phyloP scores from a whole-genome alignment of 768 basidiomycete genomes.

The Psilocybe cyanescens region DNA sequence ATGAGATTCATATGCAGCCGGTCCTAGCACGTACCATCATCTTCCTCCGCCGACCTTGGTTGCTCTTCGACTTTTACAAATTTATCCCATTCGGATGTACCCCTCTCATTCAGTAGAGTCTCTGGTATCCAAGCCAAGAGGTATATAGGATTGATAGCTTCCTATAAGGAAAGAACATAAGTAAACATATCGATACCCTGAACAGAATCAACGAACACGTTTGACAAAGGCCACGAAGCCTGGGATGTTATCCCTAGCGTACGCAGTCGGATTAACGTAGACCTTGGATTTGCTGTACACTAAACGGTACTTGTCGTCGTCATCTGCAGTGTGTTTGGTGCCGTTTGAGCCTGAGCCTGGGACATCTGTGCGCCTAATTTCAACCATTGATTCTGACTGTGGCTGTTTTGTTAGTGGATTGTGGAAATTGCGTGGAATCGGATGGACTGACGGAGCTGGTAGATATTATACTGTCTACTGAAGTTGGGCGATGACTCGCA shows the following conservation, averaged over 20 bases:
- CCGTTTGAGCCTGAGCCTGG: constrained; percentile 19
- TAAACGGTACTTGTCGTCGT: constrained; percentile 73
- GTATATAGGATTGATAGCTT: constrained; percentile 75
- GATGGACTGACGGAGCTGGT: constrained; percentile 31
- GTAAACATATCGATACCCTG: neutral
- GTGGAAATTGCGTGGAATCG: neutral
- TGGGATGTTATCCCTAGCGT: constrained; percentile 89
- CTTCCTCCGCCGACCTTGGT: constrained; percentile 60
- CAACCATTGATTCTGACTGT: constrained; percentile 73
- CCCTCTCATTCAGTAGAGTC: constrained; percentile 78
- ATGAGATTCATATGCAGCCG: constrained; percentile 7
- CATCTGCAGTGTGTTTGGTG: constrained; percentile 22
- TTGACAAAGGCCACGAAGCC: constrained; percentile 94
- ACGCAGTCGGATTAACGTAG: constrained; percentile 93
- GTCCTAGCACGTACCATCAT: constrained; percentile 57
- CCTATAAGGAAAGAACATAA: constrained; percentile 43
- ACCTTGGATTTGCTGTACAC: constrained; percentile 94
- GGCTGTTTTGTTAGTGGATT: neutral
- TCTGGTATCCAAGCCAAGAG: constrained; percentile 96
- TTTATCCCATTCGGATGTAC: constrained; percentile 86
- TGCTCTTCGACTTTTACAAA: constrained; percentile 85
- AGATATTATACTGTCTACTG: constrained; percentile 29
- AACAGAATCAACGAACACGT: constrained; percentile 49
- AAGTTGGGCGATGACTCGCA: constrained; percentile 22
- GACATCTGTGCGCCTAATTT: constrained; percentile 57